phyloP scores from a whole-genome alignment of 1,139 yeast genomes.

The Debaryomycetaceae sp. region DNA sequence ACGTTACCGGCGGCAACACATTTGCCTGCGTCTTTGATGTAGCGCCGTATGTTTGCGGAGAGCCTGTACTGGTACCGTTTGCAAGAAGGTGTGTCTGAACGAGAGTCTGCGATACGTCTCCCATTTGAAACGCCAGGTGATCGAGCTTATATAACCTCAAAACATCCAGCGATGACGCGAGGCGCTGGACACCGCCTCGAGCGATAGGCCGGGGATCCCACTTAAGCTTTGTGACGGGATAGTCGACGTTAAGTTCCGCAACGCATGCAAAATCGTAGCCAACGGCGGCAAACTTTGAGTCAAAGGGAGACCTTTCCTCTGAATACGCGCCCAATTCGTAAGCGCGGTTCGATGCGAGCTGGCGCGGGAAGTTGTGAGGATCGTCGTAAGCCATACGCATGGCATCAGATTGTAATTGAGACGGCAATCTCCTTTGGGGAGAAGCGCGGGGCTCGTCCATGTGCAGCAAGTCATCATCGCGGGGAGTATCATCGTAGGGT shows the following conservation, averaged over 20 bases:
- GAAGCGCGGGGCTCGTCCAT: no score
- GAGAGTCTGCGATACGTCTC: slow-evolving; percentile 19
- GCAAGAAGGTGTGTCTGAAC: slow-evolving; percentile 28
- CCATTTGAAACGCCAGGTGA: slow-evolving; percentile 18
- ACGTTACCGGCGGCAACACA: slow-evolving; percentile 73
- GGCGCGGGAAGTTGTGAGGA: no score
- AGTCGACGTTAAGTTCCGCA: slow-evolving; percentile 46
- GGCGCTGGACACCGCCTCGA: slow-evolving; percentile 23
- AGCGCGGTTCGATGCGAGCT: no score
- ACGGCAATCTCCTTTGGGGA: no score
- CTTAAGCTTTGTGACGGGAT: slow-evolving; percentile 58
- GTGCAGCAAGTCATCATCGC: no score
- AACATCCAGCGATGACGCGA: slow-evolving; percentile 66
- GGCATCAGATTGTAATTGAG: no score
- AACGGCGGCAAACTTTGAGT: slow-evolving; percentile 16
- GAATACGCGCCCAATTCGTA: slow-evolving; percentile 4
- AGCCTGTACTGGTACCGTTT: slow-evolving; percentile 19
- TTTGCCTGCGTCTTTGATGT: slow-evolving; percentile 63
- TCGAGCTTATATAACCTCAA: slow-evolving; percentile 53
- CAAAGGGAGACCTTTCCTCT: not conserved
- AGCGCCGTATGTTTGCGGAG: slow-evolving; percentile 79
- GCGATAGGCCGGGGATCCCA: slow-evolving; percentile 53
- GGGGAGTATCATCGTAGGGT: not conserved
- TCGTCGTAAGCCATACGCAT: slow-evolving; percentile 5
- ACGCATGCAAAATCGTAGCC: slow-evolving; percentile 38